Conservation (phyloP, 768 basidiomycete genomes). For the Boletus edulis region DNA sequence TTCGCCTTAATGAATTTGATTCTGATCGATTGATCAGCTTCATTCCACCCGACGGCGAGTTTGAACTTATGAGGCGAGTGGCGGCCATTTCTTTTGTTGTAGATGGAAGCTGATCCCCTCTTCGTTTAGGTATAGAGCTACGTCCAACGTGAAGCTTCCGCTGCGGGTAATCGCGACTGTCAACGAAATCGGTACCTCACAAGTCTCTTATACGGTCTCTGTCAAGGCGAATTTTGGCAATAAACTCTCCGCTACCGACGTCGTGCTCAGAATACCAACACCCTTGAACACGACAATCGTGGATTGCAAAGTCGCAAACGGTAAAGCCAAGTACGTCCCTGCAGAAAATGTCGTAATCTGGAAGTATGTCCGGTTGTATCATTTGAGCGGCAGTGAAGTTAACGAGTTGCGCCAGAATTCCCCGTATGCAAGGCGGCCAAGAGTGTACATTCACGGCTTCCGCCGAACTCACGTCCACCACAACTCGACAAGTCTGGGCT, state of each 20-base stretch:
- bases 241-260: constrained; percentile 91
- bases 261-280: constrained; percentile 92
- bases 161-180: constrained; percentile 87
- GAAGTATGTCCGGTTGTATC: constrained; percentile 67
- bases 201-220: constrained; percentile 87
- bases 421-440: constrained; percentile 88
- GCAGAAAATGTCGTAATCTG: constrained; percentile 95
- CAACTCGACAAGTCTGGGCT: constrained; percentile 94
- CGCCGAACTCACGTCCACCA: constrained; percentile 84
- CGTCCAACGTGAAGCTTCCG: constrained; percentile 94
- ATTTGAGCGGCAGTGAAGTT: constrained; percentile 1
- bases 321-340: constrained; percentile 97
- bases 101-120: neutral
- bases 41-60: constrained; percentile 97
- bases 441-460: constrained; percentile 84
- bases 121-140: constrained; percentile 80
- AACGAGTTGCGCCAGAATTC: constrained; percentile 56
- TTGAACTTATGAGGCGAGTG: constrained; percentile 91
- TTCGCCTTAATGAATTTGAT: constrained; percentile 92
- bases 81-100: neutral
- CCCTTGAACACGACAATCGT: constrained; percentile 92
- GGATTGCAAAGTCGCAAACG: constrained; percentile 86
- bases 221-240: constrained; percentile 86
- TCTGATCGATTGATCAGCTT: constrained; percentile 93
- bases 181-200: constrained; percentile 87